These are phyloP conservation scores for Globisporangium viniferum DNA, from an alignment of 352 stramenopile species.

Conservation along the genomic window DNA sequence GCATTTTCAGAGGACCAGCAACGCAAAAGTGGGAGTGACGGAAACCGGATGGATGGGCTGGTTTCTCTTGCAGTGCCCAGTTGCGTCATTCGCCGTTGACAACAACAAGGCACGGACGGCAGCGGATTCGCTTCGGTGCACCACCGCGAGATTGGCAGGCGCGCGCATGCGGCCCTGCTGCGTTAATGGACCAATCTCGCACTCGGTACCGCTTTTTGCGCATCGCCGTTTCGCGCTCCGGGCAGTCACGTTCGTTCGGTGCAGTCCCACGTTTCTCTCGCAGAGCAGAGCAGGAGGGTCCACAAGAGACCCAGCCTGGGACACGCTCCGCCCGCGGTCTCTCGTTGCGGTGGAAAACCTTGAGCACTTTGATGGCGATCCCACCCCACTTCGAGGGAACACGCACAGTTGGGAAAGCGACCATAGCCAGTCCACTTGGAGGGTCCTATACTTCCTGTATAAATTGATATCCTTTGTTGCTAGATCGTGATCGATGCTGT, in stretches of 20 bases:
- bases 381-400: conserved; percentile 9
- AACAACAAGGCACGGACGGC: background rate
- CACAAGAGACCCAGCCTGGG: conserved; percentile 13
- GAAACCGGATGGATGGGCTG: too few relatives aligned
- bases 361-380: conserved; percentile 3
- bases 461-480: background rate
- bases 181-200: conserved; percentile 1
- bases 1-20: too few relatives aligned
- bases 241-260: conserved; percentile 3
- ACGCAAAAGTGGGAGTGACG: too few relatives aligned
- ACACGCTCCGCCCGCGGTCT: background rate
- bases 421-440: background rate
- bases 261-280: background rate
- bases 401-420: background rate
- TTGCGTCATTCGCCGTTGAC: conserved; percentile 2
- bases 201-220: background rate
- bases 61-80: background rate
- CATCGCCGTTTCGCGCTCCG: background rate
- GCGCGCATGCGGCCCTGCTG: background rate
- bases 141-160: background rate
- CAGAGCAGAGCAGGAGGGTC: background rate
- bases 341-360: background rate
- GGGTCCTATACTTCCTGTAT: background rate
- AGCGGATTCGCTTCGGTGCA: background rate
- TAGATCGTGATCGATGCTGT: too few relatives aligned